A percentile compares a stretch with the other conserved stretches of the same genome.
Conservation (phyloP, 2,329 filamentous ascomycete genomes). For the Colletotrichum sp. region DNA sequence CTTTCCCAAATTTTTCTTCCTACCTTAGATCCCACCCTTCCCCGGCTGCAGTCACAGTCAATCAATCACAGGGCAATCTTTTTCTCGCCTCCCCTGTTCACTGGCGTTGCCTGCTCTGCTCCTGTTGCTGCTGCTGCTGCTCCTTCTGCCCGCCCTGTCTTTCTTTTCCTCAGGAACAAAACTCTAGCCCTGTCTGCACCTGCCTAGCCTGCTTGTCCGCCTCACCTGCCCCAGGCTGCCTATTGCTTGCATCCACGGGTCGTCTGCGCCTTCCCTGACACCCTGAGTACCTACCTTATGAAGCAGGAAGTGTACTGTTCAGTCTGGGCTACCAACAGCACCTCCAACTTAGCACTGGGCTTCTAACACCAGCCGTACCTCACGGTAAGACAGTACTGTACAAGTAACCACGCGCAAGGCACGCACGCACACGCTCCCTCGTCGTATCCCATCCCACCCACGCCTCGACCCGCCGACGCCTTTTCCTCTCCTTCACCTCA, state of each 20-base stretch:
- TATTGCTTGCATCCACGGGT: not conserved
- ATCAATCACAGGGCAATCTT: not conserved
- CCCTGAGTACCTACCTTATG: not conserved
- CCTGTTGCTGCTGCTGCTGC: not conserved
- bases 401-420: not conserved
- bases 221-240: not conserved
- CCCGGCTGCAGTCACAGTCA: not conserved
- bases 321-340: not conserved
- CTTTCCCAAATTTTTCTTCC: not conserved
- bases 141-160: not conserved
- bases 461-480: not conserved
- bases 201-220: not conserved
- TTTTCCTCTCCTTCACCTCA: conserved; percentile 13
- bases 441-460: not conserved
- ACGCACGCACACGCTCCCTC: not conserved
- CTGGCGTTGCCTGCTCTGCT: not conserved
- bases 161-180: not conserved
- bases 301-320: not conserved
- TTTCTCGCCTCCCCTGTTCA: not conserved
- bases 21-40: not conserved
- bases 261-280: not conserved
- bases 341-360: not conserved
- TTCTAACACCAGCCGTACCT: not conserved
- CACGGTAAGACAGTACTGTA: not conserved
- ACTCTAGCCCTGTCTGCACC: not conserved